These are phyloP conservation scores for Guyanaporus albipodus DNA, from an alignment of 768 basidiomycete genomes.

Conservation along the genomic window DNA sequence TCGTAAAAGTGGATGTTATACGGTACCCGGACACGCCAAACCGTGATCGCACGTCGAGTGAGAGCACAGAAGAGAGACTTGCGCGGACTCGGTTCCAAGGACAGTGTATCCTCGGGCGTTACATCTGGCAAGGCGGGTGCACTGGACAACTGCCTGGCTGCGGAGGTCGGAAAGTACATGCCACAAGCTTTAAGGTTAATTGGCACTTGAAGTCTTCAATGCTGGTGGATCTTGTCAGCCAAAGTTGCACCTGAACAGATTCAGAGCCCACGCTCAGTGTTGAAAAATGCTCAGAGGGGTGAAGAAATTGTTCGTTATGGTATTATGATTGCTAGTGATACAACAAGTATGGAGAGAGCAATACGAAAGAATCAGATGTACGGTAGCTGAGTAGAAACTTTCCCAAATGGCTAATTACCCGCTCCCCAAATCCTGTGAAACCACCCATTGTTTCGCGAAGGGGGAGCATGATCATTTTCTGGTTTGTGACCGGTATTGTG, in stretches of 20 bases:
- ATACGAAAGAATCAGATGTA: conserved; percentile 16
- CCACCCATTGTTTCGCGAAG: conserved; percentile 22
- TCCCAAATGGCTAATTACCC: conserved; percentile 8
- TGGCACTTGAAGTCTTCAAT: background rate
- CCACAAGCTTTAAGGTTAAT: background rate
- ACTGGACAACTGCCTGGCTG: conserved; percentile 68
- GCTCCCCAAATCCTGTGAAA: conserved; percentile 25
- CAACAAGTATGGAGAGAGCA: conserved; percentile 19
- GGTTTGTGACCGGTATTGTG: conserved; percentile 14
- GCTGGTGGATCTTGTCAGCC: background rate
- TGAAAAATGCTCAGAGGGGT: background rate
- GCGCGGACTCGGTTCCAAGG: conserved; percentile 59
- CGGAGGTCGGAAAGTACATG: conserved; percentile 87
- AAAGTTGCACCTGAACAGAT: too few species aligned
- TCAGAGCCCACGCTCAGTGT: conserved; percentile 9
- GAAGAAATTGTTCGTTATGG: conserved; percentile 8
- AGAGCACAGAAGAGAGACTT: conserved; percentile 77
- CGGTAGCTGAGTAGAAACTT: conserved; percentile 11
- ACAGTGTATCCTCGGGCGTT: conserved; percentile 54
- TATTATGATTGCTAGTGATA: conserved; percentile 33
- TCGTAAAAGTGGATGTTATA: conserved; percentile 18
- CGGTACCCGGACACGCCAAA: conserved; percentile 80
- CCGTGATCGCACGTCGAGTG: conserved; percentile 63
- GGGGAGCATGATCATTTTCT: conserved; percentile 10
- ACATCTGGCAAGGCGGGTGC: conserved; percentile 65